These are phyloP conservation scores for Pouteria glomerata DNA, from an alignment of 148 eudicot species.

Conservation along the genomic window DNA sequence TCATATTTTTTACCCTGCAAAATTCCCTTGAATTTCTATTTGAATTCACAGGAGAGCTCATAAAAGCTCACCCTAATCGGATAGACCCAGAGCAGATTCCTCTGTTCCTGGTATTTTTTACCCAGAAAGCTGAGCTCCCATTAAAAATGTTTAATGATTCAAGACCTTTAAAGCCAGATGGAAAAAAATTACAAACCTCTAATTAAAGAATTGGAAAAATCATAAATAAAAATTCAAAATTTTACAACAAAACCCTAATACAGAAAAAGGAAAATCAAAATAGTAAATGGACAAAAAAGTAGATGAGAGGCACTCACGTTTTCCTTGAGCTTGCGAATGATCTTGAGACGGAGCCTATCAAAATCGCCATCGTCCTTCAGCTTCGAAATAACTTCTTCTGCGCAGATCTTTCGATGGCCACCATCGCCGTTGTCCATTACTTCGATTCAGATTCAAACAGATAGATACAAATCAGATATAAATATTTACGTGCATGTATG, in stretches of 20 bases:
- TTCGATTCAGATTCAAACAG: neutral
- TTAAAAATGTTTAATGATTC: too few species aligned
- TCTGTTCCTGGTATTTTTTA: neutral
- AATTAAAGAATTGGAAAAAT: neutral
- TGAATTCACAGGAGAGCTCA: too few species aligned
- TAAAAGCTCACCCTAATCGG: too few species aligned
- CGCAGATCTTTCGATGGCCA: slow-evolving; percentile 2
- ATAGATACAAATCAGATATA: neutral
- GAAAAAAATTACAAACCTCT: too few species aligned
- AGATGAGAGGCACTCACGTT: slow-evolving; percentile 33
- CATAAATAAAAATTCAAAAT: neutral
- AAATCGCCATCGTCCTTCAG: slow-evolving; percentile 70
- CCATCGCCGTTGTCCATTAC: slow-evolving; percentile 9
- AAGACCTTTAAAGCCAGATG: too few species aligned
- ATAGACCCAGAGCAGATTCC: neutral
- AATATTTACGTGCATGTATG: neutral
- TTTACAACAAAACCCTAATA: neutral
- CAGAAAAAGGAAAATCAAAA: neutral
- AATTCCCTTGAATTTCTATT: neutral
- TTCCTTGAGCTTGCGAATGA: slow-evolving; percentile 74
- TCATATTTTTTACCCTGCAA: neutral
- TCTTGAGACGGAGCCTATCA: slow-evolving; percentile 77
- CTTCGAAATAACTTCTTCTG: slow-evolving; percentile 46
- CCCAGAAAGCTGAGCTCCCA: neutral
- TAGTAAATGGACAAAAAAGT: neutral